These are phyloP conservation scores for Pseudomonodictys pantanalensis DNA, from an alignment of 495 filamentous ascomycete species.

Conservation along the genomic window DNA sequence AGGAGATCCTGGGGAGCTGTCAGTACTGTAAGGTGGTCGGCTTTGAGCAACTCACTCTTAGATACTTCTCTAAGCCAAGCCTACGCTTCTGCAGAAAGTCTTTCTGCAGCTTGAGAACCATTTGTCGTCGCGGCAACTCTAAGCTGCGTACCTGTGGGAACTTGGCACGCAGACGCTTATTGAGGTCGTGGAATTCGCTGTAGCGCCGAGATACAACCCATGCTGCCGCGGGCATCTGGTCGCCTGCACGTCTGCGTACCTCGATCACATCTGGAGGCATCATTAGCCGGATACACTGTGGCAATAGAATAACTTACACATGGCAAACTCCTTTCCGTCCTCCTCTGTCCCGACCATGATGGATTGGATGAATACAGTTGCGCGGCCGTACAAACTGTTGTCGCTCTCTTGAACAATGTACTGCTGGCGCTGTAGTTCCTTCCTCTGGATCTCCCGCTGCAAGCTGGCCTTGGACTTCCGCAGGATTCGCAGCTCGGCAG, in stretches of 20 bases:
- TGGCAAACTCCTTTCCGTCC: constrained; percentile 87
- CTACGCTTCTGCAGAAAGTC: constrained; percentile 92
- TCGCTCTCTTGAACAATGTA: constrained; percentile 98
- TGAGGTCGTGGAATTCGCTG: constrained; percentile 94
- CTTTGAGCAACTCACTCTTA: constrained; percentile 49
- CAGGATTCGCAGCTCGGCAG: constrained; percentile 85
- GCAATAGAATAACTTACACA: constrained; percentile 55
- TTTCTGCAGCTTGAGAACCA: constrained; percentile 93
- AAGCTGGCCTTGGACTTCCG: constrained; percentile 92
- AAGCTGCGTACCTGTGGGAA: constrained; percentile 84
- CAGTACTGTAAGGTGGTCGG: background rate
- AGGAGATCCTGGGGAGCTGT: constrained; percentile 57
- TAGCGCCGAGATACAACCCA: constrained; percentile 57
- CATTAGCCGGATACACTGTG: background rate
- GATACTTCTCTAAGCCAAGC: constrained; percentile 76
- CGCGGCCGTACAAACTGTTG: constrained; percentile 92
- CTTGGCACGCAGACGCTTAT: constrained; percentile 77
- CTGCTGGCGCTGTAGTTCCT: constrained; percentile 94
- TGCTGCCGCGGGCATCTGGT: constrained; percentile 46
- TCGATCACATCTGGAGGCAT: constrained; percentile 68
- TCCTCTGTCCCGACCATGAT: constrained; percentile 90
- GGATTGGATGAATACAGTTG: constrained; percentile 81
- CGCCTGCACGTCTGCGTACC: constrained; percentile 83
- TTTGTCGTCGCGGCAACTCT: constrained; percentile 85
- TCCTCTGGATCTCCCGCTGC: constrained; percentile 84